phyloP scores from a whole-genome alignment of 495 filamentous ascomycete genomes.

The Penicillium robsamsonii region DNA sequence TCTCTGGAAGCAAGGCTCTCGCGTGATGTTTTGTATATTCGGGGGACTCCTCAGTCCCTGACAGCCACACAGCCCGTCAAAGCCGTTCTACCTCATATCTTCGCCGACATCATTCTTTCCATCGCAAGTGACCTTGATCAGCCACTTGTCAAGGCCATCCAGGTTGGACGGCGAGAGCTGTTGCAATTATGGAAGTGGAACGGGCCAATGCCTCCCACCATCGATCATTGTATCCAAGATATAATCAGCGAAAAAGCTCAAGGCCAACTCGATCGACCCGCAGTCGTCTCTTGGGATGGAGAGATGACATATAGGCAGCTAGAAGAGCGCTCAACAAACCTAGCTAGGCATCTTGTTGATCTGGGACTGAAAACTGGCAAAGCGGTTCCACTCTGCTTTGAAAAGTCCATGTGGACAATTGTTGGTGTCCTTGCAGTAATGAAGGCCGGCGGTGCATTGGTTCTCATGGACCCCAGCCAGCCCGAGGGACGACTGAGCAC shows the following conservation, averaged over 20 bases:
- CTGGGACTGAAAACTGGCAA: neutral
- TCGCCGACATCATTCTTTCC: neutral
- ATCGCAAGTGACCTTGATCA: neutral
- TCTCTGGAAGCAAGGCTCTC: neutral
- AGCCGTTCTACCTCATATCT: neutral
- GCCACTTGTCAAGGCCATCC: neutral
- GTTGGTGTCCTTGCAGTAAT: conserved; percentile 46
- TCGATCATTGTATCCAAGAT: conserved; percentile 2
- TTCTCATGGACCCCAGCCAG: conserved; percentile 39
- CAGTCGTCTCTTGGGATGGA: conserved; percentile 7
- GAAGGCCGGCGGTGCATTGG: conserved; percentile 44
- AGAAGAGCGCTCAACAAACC: conserved; percentile 1
- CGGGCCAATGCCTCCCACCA: neutral
- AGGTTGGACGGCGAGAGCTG: neutral
- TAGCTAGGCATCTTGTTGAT: neutral
- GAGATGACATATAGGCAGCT: conserved; percentile 4
- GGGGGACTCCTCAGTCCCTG: neutral
- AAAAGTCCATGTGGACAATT: conserved; percentile 43
- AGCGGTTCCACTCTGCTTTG: conserved; percentile 40
- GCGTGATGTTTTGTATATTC: neutral
- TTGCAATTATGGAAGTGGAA: conserved; percentile 4
- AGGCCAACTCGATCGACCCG: neutral
- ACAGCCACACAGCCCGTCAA: conserved; percentile 5
- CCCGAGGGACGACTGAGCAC: conserved; percentile 30
- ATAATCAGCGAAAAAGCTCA: conserved; percentile 1